phyloP scores from a whole-genome alignment of 148 eudicot genomes.

The Camellia lanceoleosa region DNA sequence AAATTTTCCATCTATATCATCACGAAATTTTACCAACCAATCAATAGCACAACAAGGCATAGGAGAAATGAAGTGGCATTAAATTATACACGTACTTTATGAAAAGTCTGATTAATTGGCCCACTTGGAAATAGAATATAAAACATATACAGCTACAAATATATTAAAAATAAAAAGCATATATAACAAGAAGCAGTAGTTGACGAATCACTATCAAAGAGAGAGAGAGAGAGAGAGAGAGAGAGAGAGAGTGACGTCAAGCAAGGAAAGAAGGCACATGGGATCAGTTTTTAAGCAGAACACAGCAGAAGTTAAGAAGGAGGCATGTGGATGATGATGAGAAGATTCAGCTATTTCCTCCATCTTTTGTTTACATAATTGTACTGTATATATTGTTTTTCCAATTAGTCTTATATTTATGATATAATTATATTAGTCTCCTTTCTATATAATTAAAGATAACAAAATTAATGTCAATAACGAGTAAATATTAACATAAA shows the following conservation, averaged over 20 bases:
- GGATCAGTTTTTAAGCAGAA: conserved; percentile 30
- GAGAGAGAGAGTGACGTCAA: conserved; percentile 28
- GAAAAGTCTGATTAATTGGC: not conserved
- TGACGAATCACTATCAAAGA: conserved; percentile 33
- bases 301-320: conserved; percentile 14
- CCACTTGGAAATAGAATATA: conserved; percentile 14
- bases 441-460: too few relatives aligned
- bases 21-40: too few relatives aligned
- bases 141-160: not conserved
- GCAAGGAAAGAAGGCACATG: conserved; percentile 37
- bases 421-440: not conserved
- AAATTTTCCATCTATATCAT: too few relatives aligned
- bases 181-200: conserved; percentile 20
- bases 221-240: conserved; percentile 13
- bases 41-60: too few relatives aligned
- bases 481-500: too few relatives aligned
- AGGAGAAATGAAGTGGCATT: too few relatives aligned
- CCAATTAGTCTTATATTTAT: too few relatives aligned
- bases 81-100: too few relatives aligned
- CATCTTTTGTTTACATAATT: not conserved
- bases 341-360: conserved; percentile 18
- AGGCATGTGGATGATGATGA: conserved; percentile 29
- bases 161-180: not conserved
- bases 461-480: too few relatives aligned
- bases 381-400: too few relatives aligned